Percentiles rank a stretch among this genome's conserved stretches.
phyloP scores from a whole-genome alignment of 768 basidiomycete genomes.

The Mycena floridula region DNA sequence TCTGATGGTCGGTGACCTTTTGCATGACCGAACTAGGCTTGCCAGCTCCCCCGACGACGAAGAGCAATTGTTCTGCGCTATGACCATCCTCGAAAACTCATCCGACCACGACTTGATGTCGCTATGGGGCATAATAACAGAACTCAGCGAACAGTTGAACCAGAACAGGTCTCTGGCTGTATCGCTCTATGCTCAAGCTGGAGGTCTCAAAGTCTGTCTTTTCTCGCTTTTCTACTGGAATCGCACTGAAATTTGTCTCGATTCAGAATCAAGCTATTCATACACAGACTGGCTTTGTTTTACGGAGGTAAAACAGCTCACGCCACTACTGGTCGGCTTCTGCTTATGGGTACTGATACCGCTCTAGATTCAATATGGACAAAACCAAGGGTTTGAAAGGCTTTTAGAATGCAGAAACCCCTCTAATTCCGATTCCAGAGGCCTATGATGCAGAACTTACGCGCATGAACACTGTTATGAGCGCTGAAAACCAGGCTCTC shows the following conservation, averaged over 20 bases:
- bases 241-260: conserved; percentile 2
- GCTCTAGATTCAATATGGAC: conserved; percentile 91
- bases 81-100: conserved; percentile 49
- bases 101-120: conserved; percentile 50
- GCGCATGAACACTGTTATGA: conserved; percentile 75
- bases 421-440: conserved; percentile 46
- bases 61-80: conserved; percentile 15
- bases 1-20: too few species aligned
- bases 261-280: conserved; percentile 79
- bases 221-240: background rate
- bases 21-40: too few species aligned
- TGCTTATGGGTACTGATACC: conserved; percentile 2
- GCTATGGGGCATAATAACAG: conserved; percentile 63
- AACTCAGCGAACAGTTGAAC: conserved; percentile 79
- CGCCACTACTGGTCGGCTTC: conserved; percentile 1
- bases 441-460: conserved; percentile 88
- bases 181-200: conserved; percentile 65
- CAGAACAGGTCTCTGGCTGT: conserved; percentile 72
- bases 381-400: conserved; percentile 63
- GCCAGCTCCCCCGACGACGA: too few species aligned
- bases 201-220: conserved; percentile 70
- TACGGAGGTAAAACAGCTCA: conserved; percentile 55
- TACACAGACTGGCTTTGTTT: conserved; percentile 86
- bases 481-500: conserved; percentile 76
- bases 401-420: conserved; percentile 1